Percentiles rank a stretch among this genome's conserved stretches.
These are phyloP conservation scores for Dryadomyces sulphureus DNA, from an alignment of 2,329 filamentous ascomycete species.

Conservation along the genomic window DNA sequence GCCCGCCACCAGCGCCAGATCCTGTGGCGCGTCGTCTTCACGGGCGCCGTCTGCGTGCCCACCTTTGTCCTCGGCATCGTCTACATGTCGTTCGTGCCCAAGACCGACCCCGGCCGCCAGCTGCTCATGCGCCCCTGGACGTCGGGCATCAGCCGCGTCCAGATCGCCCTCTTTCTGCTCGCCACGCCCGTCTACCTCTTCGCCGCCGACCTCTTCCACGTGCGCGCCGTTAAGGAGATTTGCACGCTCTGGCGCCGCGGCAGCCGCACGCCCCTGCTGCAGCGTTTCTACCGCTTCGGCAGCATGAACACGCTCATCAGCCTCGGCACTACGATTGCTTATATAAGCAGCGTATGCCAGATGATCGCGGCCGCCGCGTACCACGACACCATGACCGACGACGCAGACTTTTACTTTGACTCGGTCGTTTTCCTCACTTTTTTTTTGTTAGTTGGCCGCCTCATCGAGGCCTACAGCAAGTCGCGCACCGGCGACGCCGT, in stretches of 20 bases:
- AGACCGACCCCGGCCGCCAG: slow-evolving; percentile 38
- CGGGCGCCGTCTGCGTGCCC: slow-evolving; percentile 57
- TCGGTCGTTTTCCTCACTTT: slow-evolving; percentile 84
- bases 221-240: slow-evolving; percentile 64
- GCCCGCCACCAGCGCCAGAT: slow-evolving; percentile 54
- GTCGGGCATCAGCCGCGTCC: slow-evolving; percentile 58
- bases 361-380: slow-evolving; percentile 48
- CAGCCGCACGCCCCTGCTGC: slow-evolving; percentile 56
- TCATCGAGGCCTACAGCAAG: slow-evolving; percentile 82
- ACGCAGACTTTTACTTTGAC: slow-evolving; percentile 66
- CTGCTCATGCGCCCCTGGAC: slow-evolving; percentile 59
- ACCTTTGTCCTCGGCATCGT: slow-evolving; percentile 80
- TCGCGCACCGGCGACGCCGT: slow-evolving; percentile 80
- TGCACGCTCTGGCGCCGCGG: slow-evolving; percentile 60
- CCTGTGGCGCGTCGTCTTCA: slow-evolving; percentile 54
- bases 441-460: slow-evolving; percentile 62
- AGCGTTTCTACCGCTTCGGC: slow-evolving; percentile 80
- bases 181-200: slow-evolving; percentile 80
- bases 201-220: slow-evolving; percentile 73
- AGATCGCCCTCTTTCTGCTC: slow-evolving; percentile 67
- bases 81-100: slow-evolving; percentile 69
- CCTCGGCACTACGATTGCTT: slow-evolving; percentile 75
- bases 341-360: slow-evolving; percentile 67
- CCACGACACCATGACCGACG: slow-evolving; percentile 22
- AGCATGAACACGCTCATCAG: slow-evolving; percentile 96